Base-by-base conservation (phyloP, 257 asterid species). In the Solanum etuberosum region DNA sequence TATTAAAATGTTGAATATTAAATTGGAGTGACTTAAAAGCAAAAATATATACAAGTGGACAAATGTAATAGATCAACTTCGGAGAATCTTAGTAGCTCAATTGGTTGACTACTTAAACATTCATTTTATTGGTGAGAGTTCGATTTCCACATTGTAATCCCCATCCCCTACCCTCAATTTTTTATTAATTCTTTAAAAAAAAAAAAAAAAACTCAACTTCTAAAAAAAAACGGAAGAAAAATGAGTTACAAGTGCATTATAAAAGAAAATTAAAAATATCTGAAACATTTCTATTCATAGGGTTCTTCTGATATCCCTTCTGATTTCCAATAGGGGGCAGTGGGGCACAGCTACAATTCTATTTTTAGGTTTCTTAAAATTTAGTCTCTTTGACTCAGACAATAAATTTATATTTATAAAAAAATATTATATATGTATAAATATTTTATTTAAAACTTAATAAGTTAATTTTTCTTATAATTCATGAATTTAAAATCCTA, bases 41-140 rank as follows among this genome's bases (percentile, higher is more conserved):
- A 68, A 68, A 68, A 14, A 15, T 29, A 6, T 68, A 29, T 68
- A 61, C 15, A 7, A 7, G 3, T 27, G 74, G 10, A 67, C 74
- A 67, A 67, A 27, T 67, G 21, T 67, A 13, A 13, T 27, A 27
- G 35, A n/a, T 51, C 10, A 18, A 18, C n/a, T 18, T 51, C 1
- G 3, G 3, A 0, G 23, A 51, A 51, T 18, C 1, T 51, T 51
- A 51, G 0, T 51, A 6, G 1, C 3, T 51, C 23, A 51, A 51
- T 51, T 51, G 2, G 4, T 18, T 51, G 6, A 16, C 4, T 51
- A 51, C 0, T 3, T 7, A 16, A 51, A 18, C 1, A 51, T 51
- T 51, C 0, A 51, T 18, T 51, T 51, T 51, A 1, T 51, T 51
- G 23, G 2, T 18, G 9, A 18, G 1, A 51, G 0, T 51, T 51